Conservation (phyloP, 805 yeast species). For the Wickerhamomyces bovis region DNA sequence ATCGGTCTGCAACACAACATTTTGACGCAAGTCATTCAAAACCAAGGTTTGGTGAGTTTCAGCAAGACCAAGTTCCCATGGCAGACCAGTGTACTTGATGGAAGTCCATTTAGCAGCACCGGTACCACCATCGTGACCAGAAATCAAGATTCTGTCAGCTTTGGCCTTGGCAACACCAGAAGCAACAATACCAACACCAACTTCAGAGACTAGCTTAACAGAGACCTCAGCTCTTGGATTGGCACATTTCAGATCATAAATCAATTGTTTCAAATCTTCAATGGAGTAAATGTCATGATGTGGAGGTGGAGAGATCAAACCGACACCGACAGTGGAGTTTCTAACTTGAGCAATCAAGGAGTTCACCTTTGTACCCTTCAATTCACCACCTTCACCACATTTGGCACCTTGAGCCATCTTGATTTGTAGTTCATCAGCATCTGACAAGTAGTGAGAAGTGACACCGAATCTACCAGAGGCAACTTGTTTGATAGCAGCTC, state of each 20-base stretch:
- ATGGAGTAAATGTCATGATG: constrained; percentile 98
- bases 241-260: constrained; percentile 92
- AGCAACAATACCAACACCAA: constrained; percentile 98
- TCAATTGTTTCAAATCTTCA: constrained; percentile 94
- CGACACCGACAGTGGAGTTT: constrained; percentile 95
- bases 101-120: constrained; percentile 99
- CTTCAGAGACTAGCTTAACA: constrained; percentile 94
- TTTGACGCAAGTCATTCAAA: constrained; percentile 90
- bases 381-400: constrained; percentile 99
- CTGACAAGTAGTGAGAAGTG: constrained; percentile 87
- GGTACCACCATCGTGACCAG: constrained; percentile 99
- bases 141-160: constrained; percentile 91
- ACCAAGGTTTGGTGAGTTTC: constrained; percentile 98
- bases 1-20: constrained; percentile 95
- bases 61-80: constrained; percentile 98
- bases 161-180: constrained; percentile 99
- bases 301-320: constrained; percentile 96
- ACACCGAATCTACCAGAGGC: constrained; percentile 99
- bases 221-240: constrained; percentile 97
- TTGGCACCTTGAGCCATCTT: constrained; percentile 99
- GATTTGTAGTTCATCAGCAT: constrained; percentile 95
- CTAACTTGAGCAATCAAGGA: constrained; percentile 87
- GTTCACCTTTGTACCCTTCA: constrained; percentile 56
- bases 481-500: constrained; percentile 97
- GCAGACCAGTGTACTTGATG: constrained; percentile 94